These are phyloP conservation scores for Amanita molliuscula DNA, from an alignment of 768 basidiomycete genomes.

Conservation along the genomic window DNA sequence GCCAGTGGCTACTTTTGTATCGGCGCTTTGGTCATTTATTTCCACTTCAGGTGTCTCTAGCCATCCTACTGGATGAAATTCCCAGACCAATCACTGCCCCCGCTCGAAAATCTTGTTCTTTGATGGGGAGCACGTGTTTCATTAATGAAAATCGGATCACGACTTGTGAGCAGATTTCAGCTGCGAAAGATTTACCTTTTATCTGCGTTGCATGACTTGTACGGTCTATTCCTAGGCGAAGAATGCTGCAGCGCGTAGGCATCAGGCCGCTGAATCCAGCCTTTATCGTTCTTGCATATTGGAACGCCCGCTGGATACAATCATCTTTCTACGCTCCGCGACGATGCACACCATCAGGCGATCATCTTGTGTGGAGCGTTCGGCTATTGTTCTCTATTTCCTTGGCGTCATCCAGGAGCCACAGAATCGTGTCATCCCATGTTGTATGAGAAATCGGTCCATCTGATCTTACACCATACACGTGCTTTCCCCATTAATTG, in stretches of 20 bases:
- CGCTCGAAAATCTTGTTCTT: neutral
- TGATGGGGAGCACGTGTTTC: neutral
- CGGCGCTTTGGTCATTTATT: neutral
- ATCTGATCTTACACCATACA: neutral
- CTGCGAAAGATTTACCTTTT: neutral
- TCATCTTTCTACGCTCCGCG: neutral
- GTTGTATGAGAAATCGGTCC: neutral
- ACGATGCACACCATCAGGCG: neutral
- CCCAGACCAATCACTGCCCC: neutral
- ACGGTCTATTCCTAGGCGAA: neutral
- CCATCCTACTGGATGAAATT: conserved; percentile 4
- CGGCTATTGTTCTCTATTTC: neutral
- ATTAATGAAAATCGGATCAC: conserved; percentile 3
- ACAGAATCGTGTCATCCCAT: neutral
- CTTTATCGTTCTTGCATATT: neutral
- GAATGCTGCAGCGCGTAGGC: neutral
- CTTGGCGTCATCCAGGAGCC: neutral
- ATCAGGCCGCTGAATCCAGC: neutral
- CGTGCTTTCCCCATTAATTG: neutral
- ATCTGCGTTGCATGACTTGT: neutral
- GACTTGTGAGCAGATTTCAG: neutral
- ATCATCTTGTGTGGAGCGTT: neutral
- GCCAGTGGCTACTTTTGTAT: neutral
- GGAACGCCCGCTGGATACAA: neutral
- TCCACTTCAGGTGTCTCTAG: conserved; percentile 3